Evolutionary conservation across 148 eudicot species (phyloP).

Genomic region (Hydrangea macrophylla): DNA sequence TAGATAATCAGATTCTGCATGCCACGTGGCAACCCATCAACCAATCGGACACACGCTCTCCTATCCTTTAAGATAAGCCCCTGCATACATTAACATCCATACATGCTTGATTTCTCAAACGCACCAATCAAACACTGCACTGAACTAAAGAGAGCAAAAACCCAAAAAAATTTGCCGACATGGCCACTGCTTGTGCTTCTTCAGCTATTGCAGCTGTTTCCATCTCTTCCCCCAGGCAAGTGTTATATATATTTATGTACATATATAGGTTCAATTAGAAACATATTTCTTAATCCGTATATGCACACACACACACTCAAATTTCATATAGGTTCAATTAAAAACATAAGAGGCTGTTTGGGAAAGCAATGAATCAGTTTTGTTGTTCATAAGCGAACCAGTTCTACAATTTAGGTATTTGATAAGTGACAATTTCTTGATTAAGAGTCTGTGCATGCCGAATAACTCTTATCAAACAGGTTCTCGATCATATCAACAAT

Average conservation of each 20-base stretch:
- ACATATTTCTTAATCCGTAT: background rate
- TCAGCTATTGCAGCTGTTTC: slow-evolving; percentile 80
- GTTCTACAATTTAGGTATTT: no score
- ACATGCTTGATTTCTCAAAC: background rate
- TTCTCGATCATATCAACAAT: no score
- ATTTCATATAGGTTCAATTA: no score
- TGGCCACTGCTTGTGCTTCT: slow-evolving; percentile 94
- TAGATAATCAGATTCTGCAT: slow-evolving; percentile 34
- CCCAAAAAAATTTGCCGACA: slow-evolving; percentile 29
- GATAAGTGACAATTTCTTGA: no score
- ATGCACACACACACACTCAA: no score
- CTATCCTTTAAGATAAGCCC: slow-evolving; percentile 64
- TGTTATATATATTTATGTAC: background rate
- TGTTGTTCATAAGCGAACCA: no score
- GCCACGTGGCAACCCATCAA: slow-evolving; percentile 52
- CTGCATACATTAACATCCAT: slow-evolving; percentile 19
- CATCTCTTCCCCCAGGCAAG: slow-evolving; percentile 81
- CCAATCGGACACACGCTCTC: slow-evolving; percentile 46
- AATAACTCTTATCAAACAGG: no score
- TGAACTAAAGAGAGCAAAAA: no score
- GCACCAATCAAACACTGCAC: background rate
- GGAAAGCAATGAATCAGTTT: no score
- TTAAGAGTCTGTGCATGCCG: no score
- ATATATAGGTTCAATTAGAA: background rate
- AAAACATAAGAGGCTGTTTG: no score